Conservation (phyloP, 2,329 filamentous ascomycete species). For the Lecanicillium sp. region DNA sequence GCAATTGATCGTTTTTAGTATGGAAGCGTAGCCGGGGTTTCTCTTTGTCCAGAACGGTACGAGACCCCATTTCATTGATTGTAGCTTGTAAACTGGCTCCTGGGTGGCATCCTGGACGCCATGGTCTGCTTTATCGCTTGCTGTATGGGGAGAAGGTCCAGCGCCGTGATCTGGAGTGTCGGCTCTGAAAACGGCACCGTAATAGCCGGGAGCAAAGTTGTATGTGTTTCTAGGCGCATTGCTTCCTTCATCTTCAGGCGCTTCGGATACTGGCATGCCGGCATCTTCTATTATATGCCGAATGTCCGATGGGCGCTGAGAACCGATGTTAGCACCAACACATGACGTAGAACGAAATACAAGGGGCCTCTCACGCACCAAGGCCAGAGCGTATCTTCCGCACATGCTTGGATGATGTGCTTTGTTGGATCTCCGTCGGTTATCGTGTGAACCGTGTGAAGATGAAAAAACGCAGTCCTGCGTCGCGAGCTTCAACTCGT, state of each 20-base stretch:
- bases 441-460: too few relatives aligned
- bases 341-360: too few relatives aligned
- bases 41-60: conserved; percentile 91
- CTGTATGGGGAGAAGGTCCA: conserved; percentile 28
- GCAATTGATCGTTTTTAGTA: conserved; percentile 92
- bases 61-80: conserved; percentile 94
- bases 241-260: conserved; percentile 63
- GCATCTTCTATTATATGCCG: conserved; percentile 67
- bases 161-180: conserved; percentile 59
- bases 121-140: conserved; percentile 17
- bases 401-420: conserved; percentile 45
- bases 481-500: too few relatives aligned
- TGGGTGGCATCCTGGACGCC: neutral
- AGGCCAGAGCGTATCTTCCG: conserved; percentile 58
- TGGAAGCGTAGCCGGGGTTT: conserved; percentile 66
- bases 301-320: conserved; percentile 73
- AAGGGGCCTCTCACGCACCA: conserved; percentile 33
- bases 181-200: conserved; percentile 80
- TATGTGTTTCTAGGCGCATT: conserved; percentile 64
- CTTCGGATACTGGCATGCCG: conserved; percentile 65
- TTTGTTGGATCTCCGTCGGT: too few relatives aligned
- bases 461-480: too few relatives aligned
- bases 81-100: conserved; percentile 65
- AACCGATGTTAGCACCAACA: too few relatives aligned
- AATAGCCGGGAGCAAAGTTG: conserved; percentile 86